These are phyloP conservation scores for Stagonosporopsis rhizophila DNA, from an alignment of 2,329 filamentous ascomycete species.

Conservation along the genomic window DNA sequence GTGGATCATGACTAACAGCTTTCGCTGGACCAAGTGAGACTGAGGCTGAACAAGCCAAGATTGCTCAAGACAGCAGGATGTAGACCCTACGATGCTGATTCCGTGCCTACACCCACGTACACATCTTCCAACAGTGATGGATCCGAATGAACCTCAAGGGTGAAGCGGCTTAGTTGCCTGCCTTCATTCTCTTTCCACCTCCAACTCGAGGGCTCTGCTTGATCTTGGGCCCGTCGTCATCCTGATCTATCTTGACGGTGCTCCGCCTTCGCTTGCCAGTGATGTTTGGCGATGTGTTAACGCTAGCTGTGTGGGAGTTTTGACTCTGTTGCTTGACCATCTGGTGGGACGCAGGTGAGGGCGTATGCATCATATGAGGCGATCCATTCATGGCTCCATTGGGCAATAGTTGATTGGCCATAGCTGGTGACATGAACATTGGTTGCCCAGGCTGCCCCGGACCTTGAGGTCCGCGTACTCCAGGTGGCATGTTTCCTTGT, in stretches of 20 bases:
- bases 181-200: slow-evolving; percentile 49
- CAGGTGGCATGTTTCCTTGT: slow-evolving; percentile 40
- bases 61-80: not conserved
- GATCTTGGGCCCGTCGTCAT: slow-evolving; percentile 55
- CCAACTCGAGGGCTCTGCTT: slow-evolving; percentile 58
- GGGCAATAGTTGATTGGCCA: slow-evolving; percentile 61
- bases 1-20: not conserved
- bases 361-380: slow-evolving; percentile 56
- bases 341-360: slow-evolving; percentile 55
- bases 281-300: slow-evolving; percentile 69
- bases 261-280: slow-evolving; percentile 67
- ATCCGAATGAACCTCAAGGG: not conserved
- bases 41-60: not conserved
- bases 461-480: slow-evolving; percentile 41
- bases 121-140: not conserved
- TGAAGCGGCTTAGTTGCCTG: slow-evolving; percentile 25
- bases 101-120: not conserved
- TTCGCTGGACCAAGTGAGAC: not conserved
- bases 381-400: slow-evolving; percentile 59
- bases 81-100: not conserved
- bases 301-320: slow-evolving; percentile 61
- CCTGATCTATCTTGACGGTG: slow-evolving; percentile 65
- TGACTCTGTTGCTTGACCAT: slow-evolving; percentile 67
- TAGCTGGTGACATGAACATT: slow-evolving; percentile 65
- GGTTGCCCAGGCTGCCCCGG: slow-evolving; percentile 43